Evolutionary conservation across 192 early-diverging fungal species (phyloP).

Genomic region (Martensiomyces pterosporus): DNA sequence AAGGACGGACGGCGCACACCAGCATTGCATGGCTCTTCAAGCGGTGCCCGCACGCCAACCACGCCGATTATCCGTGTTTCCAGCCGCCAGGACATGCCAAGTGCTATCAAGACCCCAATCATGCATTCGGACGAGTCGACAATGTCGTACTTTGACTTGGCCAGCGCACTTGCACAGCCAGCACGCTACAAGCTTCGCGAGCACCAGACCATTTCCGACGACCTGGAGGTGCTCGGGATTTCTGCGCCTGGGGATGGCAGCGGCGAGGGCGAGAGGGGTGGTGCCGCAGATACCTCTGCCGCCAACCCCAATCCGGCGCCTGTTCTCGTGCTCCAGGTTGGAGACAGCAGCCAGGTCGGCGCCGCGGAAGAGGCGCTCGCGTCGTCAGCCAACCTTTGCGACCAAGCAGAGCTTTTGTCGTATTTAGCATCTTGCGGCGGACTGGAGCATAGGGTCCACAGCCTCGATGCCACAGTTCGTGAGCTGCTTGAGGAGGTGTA

Average conservation of each 20-base stretch:
- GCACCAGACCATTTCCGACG: conserved; percentile 29
- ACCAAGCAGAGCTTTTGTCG: conserved; percentile 78
- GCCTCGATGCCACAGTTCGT: conserved; percentile 54
- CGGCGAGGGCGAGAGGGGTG: not conserved
- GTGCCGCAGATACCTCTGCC: not conserved
- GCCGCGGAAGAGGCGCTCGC: conserved; percentile 58
- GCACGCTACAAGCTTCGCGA: not conserved
- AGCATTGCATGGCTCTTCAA: not conserved
- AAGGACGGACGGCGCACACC: not conserved
- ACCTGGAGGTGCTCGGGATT: conserved; percentile 4
- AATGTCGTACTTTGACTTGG: conserved; percentile 11
- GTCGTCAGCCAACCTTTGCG: conserved; percentile 68
- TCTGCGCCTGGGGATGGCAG: too few species aligned
- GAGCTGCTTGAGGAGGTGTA: conserved; percentile 78
- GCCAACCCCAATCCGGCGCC: not conserved
- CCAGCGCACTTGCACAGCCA: not conserved
- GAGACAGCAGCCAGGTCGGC: conserved; percentile 57
- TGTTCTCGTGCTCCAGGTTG: conserved; percentile 50
- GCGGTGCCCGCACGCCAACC: not conserved
- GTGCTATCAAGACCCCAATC: not conserved
- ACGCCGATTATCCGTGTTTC: conserved; percentile 1
- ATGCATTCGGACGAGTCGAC: conserved; percentile 3
- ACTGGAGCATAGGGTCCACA: conserved; percentile 44
- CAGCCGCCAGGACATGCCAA: conserved; percentile 6
- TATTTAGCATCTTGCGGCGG: conserved; percentile 71